Evolutionary conservation across 2,329 filamentous ascomycete species (phyloP), one percentile per base, ranked within the genome.

Genomic region (Lasiodiplodia theobromae): DNA sequence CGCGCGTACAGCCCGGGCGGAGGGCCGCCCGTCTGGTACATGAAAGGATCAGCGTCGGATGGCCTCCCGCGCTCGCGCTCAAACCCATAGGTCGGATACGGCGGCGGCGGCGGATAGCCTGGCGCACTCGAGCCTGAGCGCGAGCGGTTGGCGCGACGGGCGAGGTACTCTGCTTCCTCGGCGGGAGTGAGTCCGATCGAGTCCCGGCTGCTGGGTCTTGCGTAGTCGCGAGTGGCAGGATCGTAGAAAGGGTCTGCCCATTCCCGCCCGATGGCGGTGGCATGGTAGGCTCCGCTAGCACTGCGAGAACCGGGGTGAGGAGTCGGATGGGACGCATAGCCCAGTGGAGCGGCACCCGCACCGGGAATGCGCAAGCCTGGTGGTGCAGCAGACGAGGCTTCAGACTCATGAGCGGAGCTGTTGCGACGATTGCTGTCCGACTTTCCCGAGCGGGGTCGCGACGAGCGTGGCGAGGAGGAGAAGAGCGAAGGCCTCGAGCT

Each of bases 351-450:
- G 75, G 75, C 83, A 72, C 86, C 83, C 47, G 83, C 79, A 18
- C 83, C 82, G 68, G 80, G 78, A 25, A 86, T 74, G 71, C 86
- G 72, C 74, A 85, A 82, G 72, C 84, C 83, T 44, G 84, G 81
- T 16, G 81, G 60, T 25, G 60, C 74, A 49, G 73, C 65, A 58
- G 71, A 67, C 1, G 71, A 60, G 18, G 71, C 66, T 11, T 71
- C 68, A 60, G 73, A 71, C 12, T 69, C 52, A 49, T 54, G 52
- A n/a, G 67, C 51, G 58, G 73, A 72, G 44, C 75, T 71, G 70
- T 70, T 72, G 69, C 75, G 57, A 37, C 57, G 56, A 74, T 68
- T 75, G 66, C 68, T 73, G 70, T 72, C 78, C 72, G 74, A 75
- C 70, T 71, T 79, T 73, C 60, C 75, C 72, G 73, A 74, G 73